These are phyloP conservation scores for Knoxia roxburghii DNA, from an alignment of 257 asterid species.

Conservation along the genomic window DNA sequence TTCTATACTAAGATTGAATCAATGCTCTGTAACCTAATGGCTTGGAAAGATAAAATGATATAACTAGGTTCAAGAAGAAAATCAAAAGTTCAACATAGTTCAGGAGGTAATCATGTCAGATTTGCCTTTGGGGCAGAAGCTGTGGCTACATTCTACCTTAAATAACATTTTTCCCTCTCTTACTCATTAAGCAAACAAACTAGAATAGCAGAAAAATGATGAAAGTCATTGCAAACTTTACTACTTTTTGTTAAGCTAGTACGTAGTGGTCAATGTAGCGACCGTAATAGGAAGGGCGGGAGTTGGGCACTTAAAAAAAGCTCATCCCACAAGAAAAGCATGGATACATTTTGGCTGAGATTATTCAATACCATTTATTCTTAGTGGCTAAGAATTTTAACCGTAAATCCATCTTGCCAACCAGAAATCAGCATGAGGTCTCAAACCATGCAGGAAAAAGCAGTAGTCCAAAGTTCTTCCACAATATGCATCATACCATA, in stretches of 20 bases:
- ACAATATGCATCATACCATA: conserved; percentile 38
- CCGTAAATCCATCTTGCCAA: background rate
- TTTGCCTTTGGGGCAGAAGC: background rate
- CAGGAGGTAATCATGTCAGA: background rate
- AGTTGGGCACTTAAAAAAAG: background rate
- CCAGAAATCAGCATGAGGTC: background rate
- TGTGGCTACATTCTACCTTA: background rate
- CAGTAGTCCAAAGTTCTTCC: background rate
- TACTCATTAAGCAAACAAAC: background rate
- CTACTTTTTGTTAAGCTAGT: background rate
- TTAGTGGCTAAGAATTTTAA: background rate
- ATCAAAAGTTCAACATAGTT: background rate
- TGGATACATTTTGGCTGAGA: background rate
- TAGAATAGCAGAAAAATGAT: background rate
- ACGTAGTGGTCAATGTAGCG: background rate
- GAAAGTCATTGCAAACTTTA: background rate
- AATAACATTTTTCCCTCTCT: background rate
- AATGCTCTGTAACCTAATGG: background rate
- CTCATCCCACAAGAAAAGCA: background rate
- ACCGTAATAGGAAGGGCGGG: background rate
- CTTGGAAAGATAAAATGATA: background rate
- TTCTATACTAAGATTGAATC: background rate
- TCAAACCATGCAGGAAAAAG: background rate
- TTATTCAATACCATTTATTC: background rate
- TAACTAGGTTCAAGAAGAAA: background rate